Percentiles rank a stretch among this genome's conserved stretches.
Conservation (phyloP, 2,329 filamentous ascomycete species). For the Xylariomycetidae sp. region DNA sequence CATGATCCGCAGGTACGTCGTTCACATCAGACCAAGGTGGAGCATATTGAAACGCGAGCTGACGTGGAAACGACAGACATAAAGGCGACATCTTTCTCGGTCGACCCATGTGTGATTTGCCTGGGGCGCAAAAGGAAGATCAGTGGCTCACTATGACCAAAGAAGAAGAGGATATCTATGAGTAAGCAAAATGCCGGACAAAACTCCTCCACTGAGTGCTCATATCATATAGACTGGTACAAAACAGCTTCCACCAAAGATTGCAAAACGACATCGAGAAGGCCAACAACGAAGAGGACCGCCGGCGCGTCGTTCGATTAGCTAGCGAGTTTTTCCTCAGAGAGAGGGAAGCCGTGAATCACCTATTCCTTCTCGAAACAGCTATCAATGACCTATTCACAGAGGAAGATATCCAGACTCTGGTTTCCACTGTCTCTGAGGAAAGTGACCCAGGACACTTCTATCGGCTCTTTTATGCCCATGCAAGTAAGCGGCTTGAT, state of each 20-base stretch:
- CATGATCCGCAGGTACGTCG: slow-evolving; percentile 1
- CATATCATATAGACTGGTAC: slow-evolving; percentile 2
- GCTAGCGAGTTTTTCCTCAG: slow-evolving; percentile 4
- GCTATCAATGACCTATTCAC: slow-evolving; percentile 3
- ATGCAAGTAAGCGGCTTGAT: not conserved
- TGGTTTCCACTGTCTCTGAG: no score
- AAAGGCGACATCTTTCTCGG: slow-evolving; percentile 7
- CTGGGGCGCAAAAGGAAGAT: slow-evolving; percentile 1
- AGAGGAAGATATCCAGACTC: not conserved
- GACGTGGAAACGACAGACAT: slow-evolving; percentile 2
- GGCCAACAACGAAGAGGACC: not conserved
- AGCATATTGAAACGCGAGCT: not conserved
- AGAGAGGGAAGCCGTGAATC: slow-evolving; percentile 4
- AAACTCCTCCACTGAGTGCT: not conserved
- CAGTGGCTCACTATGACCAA: slow-evolving; percentile 1
- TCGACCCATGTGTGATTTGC: slow-evolving; percentile 6
- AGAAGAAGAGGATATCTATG: slow-evolving; percentile 11
- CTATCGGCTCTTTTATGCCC: not conserved
- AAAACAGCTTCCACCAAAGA: not conserved
- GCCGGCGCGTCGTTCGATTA: not conserved
- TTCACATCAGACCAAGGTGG: not conserved
- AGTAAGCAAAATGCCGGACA: slow-evolving; percentile 1
- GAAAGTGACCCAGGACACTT: not conserved
- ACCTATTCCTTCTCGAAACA: slow-evolving; percentile 8
- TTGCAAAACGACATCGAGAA: slow-evolving; percentile 1